Evolutionary conservation across 495 filamentous ascomycete genomes (phyloP), one percentile per base, ranked within the genome.

Genomic region (Hypomontagnella submonticulosa): DNA sequence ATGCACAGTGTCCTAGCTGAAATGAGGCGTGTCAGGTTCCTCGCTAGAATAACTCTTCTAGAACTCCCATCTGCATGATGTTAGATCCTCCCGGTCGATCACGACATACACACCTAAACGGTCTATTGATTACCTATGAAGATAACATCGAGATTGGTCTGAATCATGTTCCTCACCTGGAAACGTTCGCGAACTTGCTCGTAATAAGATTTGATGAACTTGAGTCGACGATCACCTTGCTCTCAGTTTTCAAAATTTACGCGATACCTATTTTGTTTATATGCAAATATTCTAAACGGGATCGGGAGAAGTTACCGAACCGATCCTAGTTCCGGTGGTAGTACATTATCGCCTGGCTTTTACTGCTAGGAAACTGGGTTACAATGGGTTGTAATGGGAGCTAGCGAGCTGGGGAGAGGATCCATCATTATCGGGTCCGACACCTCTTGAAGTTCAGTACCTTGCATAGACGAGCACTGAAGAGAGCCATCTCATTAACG

Each of bases 51-150:
- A 38, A 51, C 12, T 44, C 44, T 62, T 67, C 64, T 61, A 58
- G 64, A 67, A 67, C 40, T 34, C 16, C 57, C 38, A 57, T 62
- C 51, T 53, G 64, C 52, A 57, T 52, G 46, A 57, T 15, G 60
- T 57, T 38, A 58, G 57, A 62, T 67, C 57, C 42, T 48, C 57
- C 57, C 64, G 64, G 58, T n/a, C 57, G 57, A 67, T 67, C 64
- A 53, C 51, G 38, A 54, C 52, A 57, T 57, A 44, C n/a, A 27
- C 23, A 27, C 23, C 2, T 27, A 27, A 27, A 27, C 23, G 23
- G 23, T 2, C 23, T 2, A 6, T 27, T 27, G 23, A 27, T 27
- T 27, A 27, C 23, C 6, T 27, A 27, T 27, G 23, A 27, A 27
- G 23, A 27, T 27, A 27, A 27, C 23, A 27, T 27, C 23, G 23